Evolutionary conservation across 768 basidiomycete species (phyloP), one percentile per base, ranked within the genome.

Genomic region (Wakefieldia striispora): DNA sequence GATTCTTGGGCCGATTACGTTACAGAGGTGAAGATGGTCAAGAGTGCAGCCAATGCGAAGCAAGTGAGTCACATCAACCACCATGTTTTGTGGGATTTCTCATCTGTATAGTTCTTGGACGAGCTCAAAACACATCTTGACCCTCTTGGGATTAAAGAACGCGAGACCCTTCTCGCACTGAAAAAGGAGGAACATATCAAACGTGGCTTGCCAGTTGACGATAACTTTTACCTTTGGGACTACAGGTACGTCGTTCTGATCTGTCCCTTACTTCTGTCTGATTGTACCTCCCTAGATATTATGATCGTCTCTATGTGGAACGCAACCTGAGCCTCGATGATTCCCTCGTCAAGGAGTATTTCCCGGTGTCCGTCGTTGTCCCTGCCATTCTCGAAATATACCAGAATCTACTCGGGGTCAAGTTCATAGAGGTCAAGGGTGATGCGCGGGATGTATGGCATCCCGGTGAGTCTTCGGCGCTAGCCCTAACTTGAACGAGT

Each of bases 21-120:
- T 35, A 90, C 91, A 2, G 91, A 94, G 63, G 78, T 81, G 40
- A 90, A 90, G 72, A 92, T 92, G 90, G 80, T 88, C 56, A 91
- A 92, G 68, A 77, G 73, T 33, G 84, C 80, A 1, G 70, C 79
- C 39, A 78, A 75, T 19, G 83, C 87, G 8, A 66, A 75, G 55
- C 72, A 82, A 44, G 88, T 82, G 59, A 53, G 70, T 59, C 14
- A 33, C 31, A 33, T 16, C 33, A 2, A 16, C 2, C 33, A 16
- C 14, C 6, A 14, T 33, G 6, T 33, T 33, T 33, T 14, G 14
- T 6, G 16, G 3, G 29, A 13, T 33, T 7, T 8, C 14, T 33
- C 33, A 61, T 21, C 3, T 12, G 31, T 21, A 23, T 43, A 89
- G 86, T 94, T 94, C 74, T 74, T 94, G 50, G 73, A 80, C 41